Conservation (phyloP, 164 flowering plant genomes). For the Annona squamosa region DNA sequence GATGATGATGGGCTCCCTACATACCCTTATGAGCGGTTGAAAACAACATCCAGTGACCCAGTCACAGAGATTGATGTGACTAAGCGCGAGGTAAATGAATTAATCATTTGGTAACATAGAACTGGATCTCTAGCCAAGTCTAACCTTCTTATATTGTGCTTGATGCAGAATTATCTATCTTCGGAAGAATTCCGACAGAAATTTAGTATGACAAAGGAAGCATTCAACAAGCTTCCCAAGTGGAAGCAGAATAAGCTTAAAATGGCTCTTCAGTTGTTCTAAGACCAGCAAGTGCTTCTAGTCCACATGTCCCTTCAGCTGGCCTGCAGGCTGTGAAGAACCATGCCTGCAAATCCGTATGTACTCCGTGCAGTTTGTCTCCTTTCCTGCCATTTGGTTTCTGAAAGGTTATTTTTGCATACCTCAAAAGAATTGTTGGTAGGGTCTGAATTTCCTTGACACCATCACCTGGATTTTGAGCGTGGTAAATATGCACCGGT, state of each 20-base stretch:
- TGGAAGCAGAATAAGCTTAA: constrained; percentile 98
- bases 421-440: not conserved
- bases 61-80: constrained; percentile 82
- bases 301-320: constrained; percentile 21
- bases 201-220: constrained; percentile 79
- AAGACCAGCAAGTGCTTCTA: constrained; percentile 15
- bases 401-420: not conserved
- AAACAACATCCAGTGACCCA: constrained; percentile 55
- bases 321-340: constrained; percentile 24
- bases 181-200: constrained; percentile 79
- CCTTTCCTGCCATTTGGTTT: not conserved
- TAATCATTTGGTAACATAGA: not conserved
- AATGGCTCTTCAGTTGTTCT: constrained; percentile 87
- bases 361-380: constrained; percentile 6
- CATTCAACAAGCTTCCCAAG: constrained; percentile 85
- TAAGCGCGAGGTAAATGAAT: constrained; percentile 71
- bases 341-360: constrained; percentile 31
- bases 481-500: too few species aligned
- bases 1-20: constrained; percentile 85
- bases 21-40: constrained; percentile 85
- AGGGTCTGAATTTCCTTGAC: not conserved
- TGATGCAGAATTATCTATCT: constrained; percentile 74
- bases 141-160: constrained; percentile 1
- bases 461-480: not conserved
- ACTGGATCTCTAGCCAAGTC: not conserved